Base-by-base conservation (phyloP, 2,329 filamentous ascomycete species). In the Aspergillus sp. region DNA sequence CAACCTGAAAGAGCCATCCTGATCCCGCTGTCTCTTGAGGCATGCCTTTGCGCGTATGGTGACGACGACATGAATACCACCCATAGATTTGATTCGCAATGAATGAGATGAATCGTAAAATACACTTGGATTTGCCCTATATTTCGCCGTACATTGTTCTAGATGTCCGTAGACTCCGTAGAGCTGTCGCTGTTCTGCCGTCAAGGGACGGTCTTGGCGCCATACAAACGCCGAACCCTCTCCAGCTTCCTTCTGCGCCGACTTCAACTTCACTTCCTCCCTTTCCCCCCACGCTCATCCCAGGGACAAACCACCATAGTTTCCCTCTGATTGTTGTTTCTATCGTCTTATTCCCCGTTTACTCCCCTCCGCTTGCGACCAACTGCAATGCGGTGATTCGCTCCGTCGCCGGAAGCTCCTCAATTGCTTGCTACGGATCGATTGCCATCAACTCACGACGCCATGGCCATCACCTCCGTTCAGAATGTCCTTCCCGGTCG, bases 1-100 rank as follows among this genome's bases (percentile, higher is more conserved):
- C 59, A 91, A 88, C 60, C 74, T 95, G 40, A 89, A 91, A 67
- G 88, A 93, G 20, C 88, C 90, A 3, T 81, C 84, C 53, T 90
- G 68, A 80, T 48, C 20, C 52, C 24, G 24, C 49, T 20, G 1
- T 22, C 17, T 46, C 22, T 22, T 26, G n/a, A 38, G 4, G 35
- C 35, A 38, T 38, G 35, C 35, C 14, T 38, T 38, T 17, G 14
- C 35, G 11, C 35, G 35, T n/a, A 38, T 9, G 35, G 35, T 38
- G 35, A 38, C 35, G 35, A 38, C 14, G 35, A 38, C 35, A 24
- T 13, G 17, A 33, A 38, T 47, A 20, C 19, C 35, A 38, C 14
- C 6, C 14, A 3, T 30, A 38, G 16, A 38, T n/a, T 38, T n/a
- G 11, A n/a, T 38, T n/a, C 5, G 13, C 8, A 7, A 38, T 24